phyloP scores from a whole-genome alignment of 768 basidiomycete species.

The Tubosaeta brunneosetosa region DNA sequence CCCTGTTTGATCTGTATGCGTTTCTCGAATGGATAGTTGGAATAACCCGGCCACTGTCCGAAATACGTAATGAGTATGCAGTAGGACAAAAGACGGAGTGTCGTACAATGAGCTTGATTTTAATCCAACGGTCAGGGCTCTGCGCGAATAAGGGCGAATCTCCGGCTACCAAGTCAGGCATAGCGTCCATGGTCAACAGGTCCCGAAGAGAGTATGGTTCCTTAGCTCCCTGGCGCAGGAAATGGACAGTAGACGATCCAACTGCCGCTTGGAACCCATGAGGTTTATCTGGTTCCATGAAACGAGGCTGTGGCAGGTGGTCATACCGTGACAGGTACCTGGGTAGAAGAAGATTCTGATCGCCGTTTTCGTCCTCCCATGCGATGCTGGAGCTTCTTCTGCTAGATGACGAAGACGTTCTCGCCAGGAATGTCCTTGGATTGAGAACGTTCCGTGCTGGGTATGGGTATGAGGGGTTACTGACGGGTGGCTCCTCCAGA shows the following conservation, averaged over 20 bases:
- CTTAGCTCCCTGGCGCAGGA: constrained; percentile 23
- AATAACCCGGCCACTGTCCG: constrained; percentile 48
- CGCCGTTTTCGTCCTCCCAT: background rate
- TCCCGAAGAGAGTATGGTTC: constrained; percentile 26
- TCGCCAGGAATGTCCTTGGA: constrained; percentile 14
- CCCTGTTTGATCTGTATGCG: constrained; percentile 34
- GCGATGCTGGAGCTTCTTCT: background rate
- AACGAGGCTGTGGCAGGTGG: constrained; percentile 19
- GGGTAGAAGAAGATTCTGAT: background rate
- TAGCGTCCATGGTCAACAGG: constrained; percentile 19
- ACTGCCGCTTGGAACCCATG: constrained; percentile 10
- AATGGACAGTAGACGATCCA: constrained; percentile 28
- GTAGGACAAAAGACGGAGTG: background rate
- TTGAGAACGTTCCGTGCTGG: constrained; percentile 29
- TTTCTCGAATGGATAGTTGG: constrained; percentile 33
- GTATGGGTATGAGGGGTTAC: constrained; percentile 24
- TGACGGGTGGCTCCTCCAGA: constrained; percentile 12
- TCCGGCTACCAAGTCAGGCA: constrained; percentile 23
- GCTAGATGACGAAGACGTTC: constrained; percentile 7
- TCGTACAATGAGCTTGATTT: constrained; percentile 34
- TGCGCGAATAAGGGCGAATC: constrained; percentile 18
- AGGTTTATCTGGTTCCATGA: constrained; percentile 11
- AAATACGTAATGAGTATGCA: background rate
- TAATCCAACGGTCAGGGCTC: constrained; percentile 28
- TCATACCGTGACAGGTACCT: constrained; percentile 6